Conservation (phyloP, 306 rosid species). For the Corylus heterophylla region DNA sequence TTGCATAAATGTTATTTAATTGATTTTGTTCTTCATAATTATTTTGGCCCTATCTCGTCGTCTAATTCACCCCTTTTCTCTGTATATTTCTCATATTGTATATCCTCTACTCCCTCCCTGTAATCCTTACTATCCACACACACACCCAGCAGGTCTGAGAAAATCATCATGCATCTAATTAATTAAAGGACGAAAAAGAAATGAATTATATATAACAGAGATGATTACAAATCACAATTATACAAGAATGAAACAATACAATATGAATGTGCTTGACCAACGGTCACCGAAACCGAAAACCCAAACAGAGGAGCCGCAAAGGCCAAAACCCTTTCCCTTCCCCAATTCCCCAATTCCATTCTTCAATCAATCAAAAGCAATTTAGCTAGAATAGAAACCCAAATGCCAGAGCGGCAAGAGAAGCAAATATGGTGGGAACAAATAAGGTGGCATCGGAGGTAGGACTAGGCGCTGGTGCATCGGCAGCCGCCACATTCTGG, state of each 20-base stretch:
- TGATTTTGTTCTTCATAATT: too few species aligned
- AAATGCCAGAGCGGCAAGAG: slow-evolving; percentile 45
- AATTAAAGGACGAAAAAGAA: too few species aligned
- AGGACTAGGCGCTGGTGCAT: slow-evolving; percentile 57
- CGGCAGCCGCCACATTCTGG: slow-evolving; percentile 42
- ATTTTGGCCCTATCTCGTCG: too few species aligned
- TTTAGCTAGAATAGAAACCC: slow-evolving; percentile 29
- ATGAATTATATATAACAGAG: background rate
- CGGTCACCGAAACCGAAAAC: background rate
- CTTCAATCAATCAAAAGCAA: background rate
- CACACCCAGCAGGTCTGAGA: too few species aligned
- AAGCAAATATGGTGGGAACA: slow-evolving; percentile 41
- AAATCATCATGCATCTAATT: too few species aligned
- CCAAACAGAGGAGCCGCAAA: background rate
- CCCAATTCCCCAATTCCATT: background rate
- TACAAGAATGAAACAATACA: background rate
- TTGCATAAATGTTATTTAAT: too few species aligned
- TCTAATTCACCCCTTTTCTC: too few species aligned
- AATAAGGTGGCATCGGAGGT: slow-evolving; percentile 46
- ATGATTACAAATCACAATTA: background rate
- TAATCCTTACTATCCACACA: too few species aligned
- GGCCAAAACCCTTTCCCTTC: background rate
- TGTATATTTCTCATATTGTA: too few species aligned
- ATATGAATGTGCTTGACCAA: background rate
- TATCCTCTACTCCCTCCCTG: too few species aligned